Conservation (phyloP, 805 yeast species). For the Soucietia sequanensis region DNA sequence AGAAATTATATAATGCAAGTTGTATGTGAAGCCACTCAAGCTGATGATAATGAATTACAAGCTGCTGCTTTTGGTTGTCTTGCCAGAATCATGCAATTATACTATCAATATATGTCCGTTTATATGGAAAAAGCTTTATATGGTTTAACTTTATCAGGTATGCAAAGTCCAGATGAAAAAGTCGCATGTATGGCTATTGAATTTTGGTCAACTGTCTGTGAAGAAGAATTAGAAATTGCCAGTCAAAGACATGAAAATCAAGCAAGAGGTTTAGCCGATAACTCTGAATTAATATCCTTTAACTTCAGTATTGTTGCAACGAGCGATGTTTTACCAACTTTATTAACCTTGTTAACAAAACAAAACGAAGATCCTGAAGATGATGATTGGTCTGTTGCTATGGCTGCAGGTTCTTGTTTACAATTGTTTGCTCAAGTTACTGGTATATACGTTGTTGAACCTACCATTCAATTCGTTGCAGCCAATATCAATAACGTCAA, state of each 20-base stretch:
- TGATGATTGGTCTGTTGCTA: constrained; percentile 96
- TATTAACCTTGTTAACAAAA: constrained; percentile 73
- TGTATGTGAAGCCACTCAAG: constrained; percentile 98
- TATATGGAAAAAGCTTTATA: constrained; percentile 97
- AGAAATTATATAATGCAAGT: constrained; percentile 98
- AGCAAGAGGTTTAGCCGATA: constrained; percentile 24
- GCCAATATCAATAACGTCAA: constrained; percentile 50
- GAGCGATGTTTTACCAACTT: constrained; percentile 82
- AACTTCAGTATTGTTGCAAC: constrained; percentile 86
- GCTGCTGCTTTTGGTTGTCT: constrained; percentile 95
- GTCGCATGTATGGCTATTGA: constrained; percentile 99
- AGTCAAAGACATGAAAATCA: constrained; percentile 57
- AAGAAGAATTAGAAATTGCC: constrained; percentile 85
- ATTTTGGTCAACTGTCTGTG: constrained; percentile 99
- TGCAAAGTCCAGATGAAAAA: constrained; percentile 78
- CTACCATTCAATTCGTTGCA: constrained; percentile 82
- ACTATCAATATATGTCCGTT: constrained; percentile 85
- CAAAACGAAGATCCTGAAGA: constrained; percentile 93
- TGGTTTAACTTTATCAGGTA: constrained; percentile 85
- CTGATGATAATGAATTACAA: constrained; percentile 75
- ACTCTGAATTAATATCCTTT: constrained; percentile 51
- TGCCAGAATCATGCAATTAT: constrained; percentile 85
- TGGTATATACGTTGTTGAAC: constrained; percentile 81
- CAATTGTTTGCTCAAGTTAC: constrained; percentile 91
- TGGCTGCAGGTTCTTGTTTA: constrained; percentile 98